phyloP scores from a whole-genome alignment of 2,329 filamentous ascomycete genomes.

The Venturiaceae sp. region DNA sequence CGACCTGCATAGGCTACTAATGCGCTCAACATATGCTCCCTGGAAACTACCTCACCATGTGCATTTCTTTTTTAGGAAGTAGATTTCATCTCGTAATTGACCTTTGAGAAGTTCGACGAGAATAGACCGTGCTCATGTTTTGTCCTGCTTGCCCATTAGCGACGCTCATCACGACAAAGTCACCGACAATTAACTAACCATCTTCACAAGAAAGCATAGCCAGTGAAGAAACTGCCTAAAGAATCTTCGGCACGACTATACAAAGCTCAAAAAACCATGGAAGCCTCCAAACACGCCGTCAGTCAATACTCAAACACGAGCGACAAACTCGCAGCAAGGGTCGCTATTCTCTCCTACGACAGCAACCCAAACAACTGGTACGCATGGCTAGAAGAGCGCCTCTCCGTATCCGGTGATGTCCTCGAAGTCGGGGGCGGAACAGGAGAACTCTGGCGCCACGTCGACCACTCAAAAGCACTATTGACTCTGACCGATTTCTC shows the following conservation, averaged over 20 bases:
- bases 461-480: conserved; percentile 1
- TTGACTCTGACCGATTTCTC: conserved; percentile 13
- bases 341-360: conserved; percentile 12
- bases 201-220: too few relatives aligned
- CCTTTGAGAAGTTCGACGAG: too few relatives aligned
- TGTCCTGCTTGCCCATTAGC: too few relatives aligned
- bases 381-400: conserved; percentile 8
- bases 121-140: too few relatives aligned
- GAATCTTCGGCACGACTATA: too few relatives aligned
- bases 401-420: conserved; percentile 8
- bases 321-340: conserved; percentile 9
- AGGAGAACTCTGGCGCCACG: conserved; percentile 12
- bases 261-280: too few relatives aligned
- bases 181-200: too few relatives aligned
- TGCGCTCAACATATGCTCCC: neutral
- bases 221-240: too few relatives aligned
- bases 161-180: too few relatives aligned
- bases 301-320: conserved; percentile 11
- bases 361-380: conserved; percentile 11
- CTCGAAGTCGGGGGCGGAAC: conserved; percentile 13
- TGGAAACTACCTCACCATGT: neutral
- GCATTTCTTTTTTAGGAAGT: neutral
- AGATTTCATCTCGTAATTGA: too few relatives aligned
- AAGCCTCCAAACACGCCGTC: conserved; percentile 10
- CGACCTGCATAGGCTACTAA: neutral